Base-by-base conservation (phyloP, 176 grass and related monocot genomes). In the Leersia perrieri region DNA sequence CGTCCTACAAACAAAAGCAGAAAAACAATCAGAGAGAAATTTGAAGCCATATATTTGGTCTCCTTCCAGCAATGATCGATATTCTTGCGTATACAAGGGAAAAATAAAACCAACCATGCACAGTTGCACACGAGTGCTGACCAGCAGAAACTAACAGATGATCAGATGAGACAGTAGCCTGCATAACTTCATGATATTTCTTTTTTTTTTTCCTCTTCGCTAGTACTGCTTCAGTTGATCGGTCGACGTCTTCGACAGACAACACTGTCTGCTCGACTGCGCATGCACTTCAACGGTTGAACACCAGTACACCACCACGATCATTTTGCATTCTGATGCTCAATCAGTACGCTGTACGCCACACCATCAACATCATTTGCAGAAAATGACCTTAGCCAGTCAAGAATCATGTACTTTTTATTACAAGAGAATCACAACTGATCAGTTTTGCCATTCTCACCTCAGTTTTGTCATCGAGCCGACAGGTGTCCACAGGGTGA, bases 1-100 rank as follows among this genome's bases (percentile, higher is more conserved):
- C 81, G 68, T 80, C 57, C 81, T 84, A 68, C 81, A 68, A 80
- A 75, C 75, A 38, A 31, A 25, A 58, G 25, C 53, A 60, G 2
- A 45, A 32, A 83, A 68, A 79, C 1, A 83, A 88, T 33, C n/a
- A 7, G 0, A 30, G 16, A 45, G 35, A 68, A 68, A 74, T 15
- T 5, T 1, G 61, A 66, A 61, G 68, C 75, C 80, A 51, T 63
- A 79, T 26, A 20, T 79, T 25, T 73, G 23, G 68, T 88, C 73
- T 57, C 34, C 68, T 45, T 78, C 35, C 11, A 66, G 20, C 62
- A 45, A 70, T 35, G 25, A n/a, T n/a, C n/a, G n/a, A 41, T 35
- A 72, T 87, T 69, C 9, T 75, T 70, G 15, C 22, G 66, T 13
- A 36, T 33, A 65, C 39, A 55, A 25, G 51, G 53, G 1, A 53